Evolutionary conservation across 2,329 filamentous ascomycete genomes (phyloP).

Genomic region (Sarocladium kiliense): DNA sequence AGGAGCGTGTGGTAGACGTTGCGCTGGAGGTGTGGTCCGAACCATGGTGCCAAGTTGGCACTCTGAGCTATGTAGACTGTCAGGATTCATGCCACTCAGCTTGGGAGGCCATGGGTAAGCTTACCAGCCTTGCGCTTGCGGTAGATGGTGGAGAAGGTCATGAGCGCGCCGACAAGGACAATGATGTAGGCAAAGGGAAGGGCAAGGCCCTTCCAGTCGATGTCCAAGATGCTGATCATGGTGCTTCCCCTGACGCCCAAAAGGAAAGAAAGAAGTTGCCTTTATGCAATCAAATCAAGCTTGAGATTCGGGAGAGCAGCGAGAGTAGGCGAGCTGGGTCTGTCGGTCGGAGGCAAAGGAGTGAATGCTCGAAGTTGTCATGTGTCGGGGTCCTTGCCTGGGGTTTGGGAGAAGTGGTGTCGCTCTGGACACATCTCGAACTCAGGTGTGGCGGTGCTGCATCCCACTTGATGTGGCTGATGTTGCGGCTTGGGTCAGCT

Average conservation of each 20-base stretch:
- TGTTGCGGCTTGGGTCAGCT: not conserved
- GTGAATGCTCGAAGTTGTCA: conserved; percentile 3
- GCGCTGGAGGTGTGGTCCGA: conserved; percentile 81
- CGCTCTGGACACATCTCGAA: conserved; percentile 10
- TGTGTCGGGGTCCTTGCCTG: not conserved
- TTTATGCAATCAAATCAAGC: not conserved
- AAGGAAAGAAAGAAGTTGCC: conserved; percentile 2
- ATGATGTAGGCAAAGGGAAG: conserved; percentile 86
- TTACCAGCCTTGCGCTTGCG: conserved; percentile 82
- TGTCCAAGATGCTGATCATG: conserved; percentile 37
- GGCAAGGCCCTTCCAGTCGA: conserved; percentile 79
- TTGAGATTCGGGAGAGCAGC: not conserved
- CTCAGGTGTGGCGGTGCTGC: conserved; percentile 1
- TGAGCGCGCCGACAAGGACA: conserved; percentile 81
- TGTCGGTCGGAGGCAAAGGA: not conserved
- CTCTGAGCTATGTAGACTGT: conserved; percentile 54
- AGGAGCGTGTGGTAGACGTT: conserved; percentile 92
- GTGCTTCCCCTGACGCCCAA: conserved; percentile 14
- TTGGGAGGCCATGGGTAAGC: too few species aligned
- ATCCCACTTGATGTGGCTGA: conserved; percentile 5
- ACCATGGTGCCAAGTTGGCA: conserved; percentile 89
- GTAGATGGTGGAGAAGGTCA: conserved; percentile 89
- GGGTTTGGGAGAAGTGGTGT: not conserved
- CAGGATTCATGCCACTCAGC: not conserved
- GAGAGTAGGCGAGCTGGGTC: not conserved